phyloP scores from a whole-genome alignment of 495 filamentous ascomycete genomes.

The Aspergillus biplanus region DNA sequence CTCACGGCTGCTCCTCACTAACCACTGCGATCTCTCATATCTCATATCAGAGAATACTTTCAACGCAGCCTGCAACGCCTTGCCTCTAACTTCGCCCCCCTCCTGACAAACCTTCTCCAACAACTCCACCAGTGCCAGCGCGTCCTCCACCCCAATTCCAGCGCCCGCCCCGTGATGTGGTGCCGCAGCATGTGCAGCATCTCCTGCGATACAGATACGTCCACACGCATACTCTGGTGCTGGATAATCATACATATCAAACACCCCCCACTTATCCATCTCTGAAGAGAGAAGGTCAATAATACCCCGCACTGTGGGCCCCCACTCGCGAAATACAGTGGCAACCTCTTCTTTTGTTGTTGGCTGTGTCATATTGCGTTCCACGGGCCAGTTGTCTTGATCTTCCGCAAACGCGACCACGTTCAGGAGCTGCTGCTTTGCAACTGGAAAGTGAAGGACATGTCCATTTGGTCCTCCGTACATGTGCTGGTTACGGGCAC shows the following conservation, averaged over 20 bases:
- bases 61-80: constrained; percentile 25
- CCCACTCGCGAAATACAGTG: constrained; percentile 40
- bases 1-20: constrained; percentile 34
- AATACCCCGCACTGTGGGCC: constrained; percentile 38
- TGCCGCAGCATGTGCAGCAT: constrained; percentile 48
- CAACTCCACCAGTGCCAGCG: constrained; percentile 42
- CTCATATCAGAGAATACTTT: constrained; percentile 24
- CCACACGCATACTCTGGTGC: constrained; percentile 42
- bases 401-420: constrained; percentile 51
- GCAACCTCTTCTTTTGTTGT: constrained; percentile 32
- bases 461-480: constrained; percentile 50
- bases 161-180: constrained; percentile 59
- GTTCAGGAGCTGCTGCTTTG: constrained; percentile 43
- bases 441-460: constrained; percentile 51
- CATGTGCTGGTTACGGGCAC: constrained; percentile 44
- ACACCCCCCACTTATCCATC: constrained; percentile 59
- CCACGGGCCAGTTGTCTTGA: constrained; percentile 38
- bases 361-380: constrained; percentile 26
- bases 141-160: constrained; percentile 60
- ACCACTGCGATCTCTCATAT: constrained; percentile 32
- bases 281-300: constrained; percentile 46
- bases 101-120: constrained; percentile 23
- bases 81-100: background rate
- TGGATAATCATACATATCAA: constrained; percentile 53
- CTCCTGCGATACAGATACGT: constrained; percentile 50